Base-by-base conservation (phyloP, 805 yeast genomes). In the Clavispora carvajalis region DNA sequence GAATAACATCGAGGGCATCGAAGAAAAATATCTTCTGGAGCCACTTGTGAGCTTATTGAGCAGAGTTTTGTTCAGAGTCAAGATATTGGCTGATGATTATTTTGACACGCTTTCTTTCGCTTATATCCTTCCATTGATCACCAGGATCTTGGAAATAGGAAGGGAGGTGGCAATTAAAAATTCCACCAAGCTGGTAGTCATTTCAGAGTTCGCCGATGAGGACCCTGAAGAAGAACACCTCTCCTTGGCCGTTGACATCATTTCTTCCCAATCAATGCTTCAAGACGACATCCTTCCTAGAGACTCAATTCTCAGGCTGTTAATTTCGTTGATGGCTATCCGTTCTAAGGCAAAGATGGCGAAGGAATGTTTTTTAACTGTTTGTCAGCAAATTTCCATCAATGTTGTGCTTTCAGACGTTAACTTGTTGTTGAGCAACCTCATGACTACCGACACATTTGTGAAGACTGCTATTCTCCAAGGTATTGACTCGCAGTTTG, bases 181-280 rank as follows among this genome's bases (percentile, higher is more conserved):
- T 51, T 67, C 80, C 3, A 70, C 68, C 34, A 80, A 78, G 53
- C 57, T 60, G 37, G 64, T 61, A 5, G 66, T 73, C 1, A 82
- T 80, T 22, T 67, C 81, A 2, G 95, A 86, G 52, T 85, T 82
- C 57, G 75, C 75, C 22, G 91, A 87, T 40, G 95, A 86, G 58
- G 87, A 81, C 50, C 80, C 80, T n/a, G 89, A 85, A 55, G 96
- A 90, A 59, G 97, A 89, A 57, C 91, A 86, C 52, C 66, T 89
- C 37, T 60, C 85, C 37, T 65, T 91, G 42, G 84, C 91, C 0
- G 61, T 90, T 51, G 95, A 86, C 53, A 79, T 89, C 30, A 68
- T 91, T 40, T 70, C 80, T 30, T 73, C 74, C 2, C 90, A 85
- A 53, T 74, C 82, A 17, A 73, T 71, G 11, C 83, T 93, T 55